Percentiles rank a stretch among this genome's conserved stretches.
phyloP scores from a whole-genome alignment of 106 monocot genomes.

The Dendrobium officinale region DNA sequence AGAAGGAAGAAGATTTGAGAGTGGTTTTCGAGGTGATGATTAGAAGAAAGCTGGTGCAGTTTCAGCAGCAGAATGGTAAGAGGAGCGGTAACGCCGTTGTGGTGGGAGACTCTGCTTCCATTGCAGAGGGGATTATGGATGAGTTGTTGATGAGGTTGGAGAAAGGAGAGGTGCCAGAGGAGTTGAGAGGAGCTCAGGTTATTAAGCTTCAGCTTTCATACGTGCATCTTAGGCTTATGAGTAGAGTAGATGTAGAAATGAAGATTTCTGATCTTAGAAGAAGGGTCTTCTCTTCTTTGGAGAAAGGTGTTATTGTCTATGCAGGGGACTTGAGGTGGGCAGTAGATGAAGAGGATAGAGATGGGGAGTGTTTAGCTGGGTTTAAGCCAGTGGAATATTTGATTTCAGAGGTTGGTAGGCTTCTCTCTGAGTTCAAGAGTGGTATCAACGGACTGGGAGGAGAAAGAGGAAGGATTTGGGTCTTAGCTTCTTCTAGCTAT shows the following conservation, averaged over 20 bases:
- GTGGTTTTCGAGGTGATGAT: conserved; percentile 53
- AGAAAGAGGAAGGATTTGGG: conserved; percentile 39
- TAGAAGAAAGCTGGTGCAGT: conserved; percentile 32
- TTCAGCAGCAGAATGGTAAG: conserved; percentile 29
- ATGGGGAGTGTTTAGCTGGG: background rate
- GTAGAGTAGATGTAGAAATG: conserved; percentile 46
- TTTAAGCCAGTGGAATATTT: conserved; percentile 44
- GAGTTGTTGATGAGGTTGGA: conserved; percentile 62
- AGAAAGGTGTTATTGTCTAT: conserved; percentile 27
- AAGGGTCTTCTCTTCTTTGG: conserved; percentile 29
- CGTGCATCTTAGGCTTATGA: conserved; percentile 55
- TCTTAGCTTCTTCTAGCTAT: conserved; percentile 71
- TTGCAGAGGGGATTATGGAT: conserved; percentile 43
- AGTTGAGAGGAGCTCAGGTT: conserved; percentile 44
- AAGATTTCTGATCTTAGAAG: conserved; percentile 58
- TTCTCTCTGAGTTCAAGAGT: conserved; percentile 43
- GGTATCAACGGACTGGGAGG: conserved; percentile 4
- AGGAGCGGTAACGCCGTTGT: conserved; percentile 45
- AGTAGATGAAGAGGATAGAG: conserved; percentile 32
- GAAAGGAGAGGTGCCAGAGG: conserved; percentile 68
- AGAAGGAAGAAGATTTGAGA: conserved; percentile 51
- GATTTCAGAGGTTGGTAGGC: conserved; percentile 48
- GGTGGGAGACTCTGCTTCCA: conserved; percentile 64
- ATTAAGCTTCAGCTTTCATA: conserved; percentile 62
- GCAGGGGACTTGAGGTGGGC: conserved; percentile 81